Percentiles rank a stretch among this genome's conserved stretches.
Evolutionary conservation across 805 yeast genomes (phyloP).

Genomic region (Candida endomychidarum): DNA sequence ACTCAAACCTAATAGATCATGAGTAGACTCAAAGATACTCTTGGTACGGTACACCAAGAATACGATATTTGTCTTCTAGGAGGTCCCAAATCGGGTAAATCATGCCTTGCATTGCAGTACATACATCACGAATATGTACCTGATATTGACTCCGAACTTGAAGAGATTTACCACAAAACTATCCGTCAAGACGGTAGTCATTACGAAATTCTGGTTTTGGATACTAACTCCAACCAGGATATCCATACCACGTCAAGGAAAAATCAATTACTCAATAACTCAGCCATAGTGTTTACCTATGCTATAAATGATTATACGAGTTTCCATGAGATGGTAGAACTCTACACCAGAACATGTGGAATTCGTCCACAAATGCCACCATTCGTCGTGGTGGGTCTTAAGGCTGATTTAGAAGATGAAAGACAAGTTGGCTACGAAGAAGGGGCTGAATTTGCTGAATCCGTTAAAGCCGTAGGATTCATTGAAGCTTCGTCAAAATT

Average conservation of each 20-base stretch:
- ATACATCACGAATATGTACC: constrained; percentile 22
- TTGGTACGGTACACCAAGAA: constrained; percentile 10
- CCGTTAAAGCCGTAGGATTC: constrained; percentile 27
- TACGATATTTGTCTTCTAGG: constrained; percentile 34
- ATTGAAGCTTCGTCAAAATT: constrained; percentile 27
- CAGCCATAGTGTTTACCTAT: constrained; percentile 30
- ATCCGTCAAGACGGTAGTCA: constrained; percentile 17
- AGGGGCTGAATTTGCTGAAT: constrained; percentile 27
- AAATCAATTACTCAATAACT: constrained; percentile 30
- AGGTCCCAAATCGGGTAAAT: constrained; percentile 23
- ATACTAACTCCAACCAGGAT: constrained; percentile 26
- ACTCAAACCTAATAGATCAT: not conserved
- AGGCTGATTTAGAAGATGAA: constrained; percentile 24
- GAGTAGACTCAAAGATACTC: constrained; percentile 8
- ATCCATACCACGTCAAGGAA: constrained; percentile 25
- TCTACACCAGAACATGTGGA: constrained; percentile 23
- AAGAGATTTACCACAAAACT: constrained; percentile 26
- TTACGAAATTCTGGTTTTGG: constrained; percentile 33
- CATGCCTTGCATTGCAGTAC: constrained; percentile 26
- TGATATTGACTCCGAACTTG: constrained; percentile 19
- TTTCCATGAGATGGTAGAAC: constrained; percentile 29
- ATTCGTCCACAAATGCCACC: constrained; percentile 29
- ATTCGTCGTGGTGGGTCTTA: constrained; percentile 30
- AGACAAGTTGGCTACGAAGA: constrained; percentile 30
- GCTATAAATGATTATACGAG: constrained; percentile 27